A percentile compares a stretch with the other conserved stretches of the same genome.
Conservation (phyloP, 805 yeast species). For the Sugiyamaella chiloensis region DNA sequence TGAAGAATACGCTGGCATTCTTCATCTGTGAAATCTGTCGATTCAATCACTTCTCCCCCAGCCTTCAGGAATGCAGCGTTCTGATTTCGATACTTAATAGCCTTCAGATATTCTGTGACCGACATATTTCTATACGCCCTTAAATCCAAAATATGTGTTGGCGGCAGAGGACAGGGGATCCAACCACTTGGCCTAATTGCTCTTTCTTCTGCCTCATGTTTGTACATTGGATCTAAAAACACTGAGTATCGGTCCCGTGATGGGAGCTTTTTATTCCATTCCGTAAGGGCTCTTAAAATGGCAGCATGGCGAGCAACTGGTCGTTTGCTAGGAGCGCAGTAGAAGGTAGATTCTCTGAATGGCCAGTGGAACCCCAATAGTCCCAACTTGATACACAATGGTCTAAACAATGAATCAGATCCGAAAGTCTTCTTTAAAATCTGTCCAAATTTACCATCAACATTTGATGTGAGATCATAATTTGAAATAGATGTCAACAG, state of each 20-base stretch:
- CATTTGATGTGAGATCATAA: conserved; percentile 39
- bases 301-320: conserved; percentile 44
- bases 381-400: conserved; percentile 40
- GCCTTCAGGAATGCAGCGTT: conserved; percentile 36
- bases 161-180: conserved; percentile 36
- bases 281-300: conserved; percentile 37
- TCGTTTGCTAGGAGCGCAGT: conserved; percentile 37
- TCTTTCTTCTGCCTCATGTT: conserved; percentile 33
- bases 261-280: conserved; percentile 36
- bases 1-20: conserved; percentile 35
- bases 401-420: conserved; percentile 30
- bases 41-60: conserved; percentile 37
- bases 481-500: conserved; percentile 38
- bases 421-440: conserved; percentile 32
- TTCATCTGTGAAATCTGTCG: conserved; percentile 33
- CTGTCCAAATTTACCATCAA: conserved; percentile 32
- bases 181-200: conserved; percentile 41
- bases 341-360: conserved; percentile 40
- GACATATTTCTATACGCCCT: conserved; percentile 36
- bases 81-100: conserved; percentile 42
- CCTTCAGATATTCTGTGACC: conserved; percentile 38
- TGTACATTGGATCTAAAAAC: conserved; percentile 40
- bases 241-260: conserved; percentile 34
- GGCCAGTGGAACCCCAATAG: conserved; percentile 47
- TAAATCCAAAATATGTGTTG: conserved; percentile 42